A percentile compares a stretch with the other conserved stretches of the same genome.
phyloP scores from a whole-genome alignment of 2,329 filamentous ascomycete species.

The Gnomoniopsis smithogilvyi region DNA sequence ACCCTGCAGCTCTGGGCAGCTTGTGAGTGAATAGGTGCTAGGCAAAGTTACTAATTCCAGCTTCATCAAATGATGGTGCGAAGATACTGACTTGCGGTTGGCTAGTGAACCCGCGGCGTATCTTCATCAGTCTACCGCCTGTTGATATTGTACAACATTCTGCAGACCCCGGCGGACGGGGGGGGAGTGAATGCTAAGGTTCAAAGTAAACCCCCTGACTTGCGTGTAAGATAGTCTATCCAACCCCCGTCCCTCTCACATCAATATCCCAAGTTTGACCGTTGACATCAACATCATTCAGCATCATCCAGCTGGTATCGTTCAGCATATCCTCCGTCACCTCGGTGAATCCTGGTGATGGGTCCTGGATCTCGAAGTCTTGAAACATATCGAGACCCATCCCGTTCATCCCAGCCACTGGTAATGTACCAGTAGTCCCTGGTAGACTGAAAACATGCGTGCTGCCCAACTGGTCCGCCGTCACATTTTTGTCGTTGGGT shows the following conservation, averaged over 20 bases:
- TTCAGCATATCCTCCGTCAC: slow-evolving; percentile 13
- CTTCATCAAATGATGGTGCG: too few species aligned
- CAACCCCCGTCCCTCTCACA: neutral
- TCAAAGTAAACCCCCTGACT: too few species aligned
- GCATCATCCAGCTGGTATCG: slow-evolving; percentile 15
- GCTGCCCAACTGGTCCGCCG: neutral
- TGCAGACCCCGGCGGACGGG: too few species aligned
- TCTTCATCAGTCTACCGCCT: too few species aligned
- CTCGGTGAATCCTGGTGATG: slow-evolving; percentile 8
- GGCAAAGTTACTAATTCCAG: too few species aligned
- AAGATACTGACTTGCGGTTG: too few species aligned
- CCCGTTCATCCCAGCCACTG: neutral
- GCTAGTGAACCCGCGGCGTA: too few species aligned
- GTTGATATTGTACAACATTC: too few species aligned
- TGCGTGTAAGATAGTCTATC: neutral
- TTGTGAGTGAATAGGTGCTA: too few species aligned
- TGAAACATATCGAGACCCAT: slow-evolving; percentile 11
- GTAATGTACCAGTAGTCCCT: too few species aligned
- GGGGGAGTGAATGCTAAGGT: too few species aligned
- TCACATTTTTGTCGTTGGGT: neutral
- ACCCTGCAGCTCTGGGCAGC: too few species aligned
- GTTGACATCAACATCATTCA: slow-evolving; percentile 2
- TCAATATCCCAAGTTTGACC: neutral
- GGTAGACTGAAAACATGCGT: neutral
- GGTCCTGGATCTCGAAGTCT: slow-evolving; percentile 1